These are phyloP conservation scores for Breviolum minutum DNA, from an alignment of 73 alveolate genomes.

Conservation along the genomic window DNA sequence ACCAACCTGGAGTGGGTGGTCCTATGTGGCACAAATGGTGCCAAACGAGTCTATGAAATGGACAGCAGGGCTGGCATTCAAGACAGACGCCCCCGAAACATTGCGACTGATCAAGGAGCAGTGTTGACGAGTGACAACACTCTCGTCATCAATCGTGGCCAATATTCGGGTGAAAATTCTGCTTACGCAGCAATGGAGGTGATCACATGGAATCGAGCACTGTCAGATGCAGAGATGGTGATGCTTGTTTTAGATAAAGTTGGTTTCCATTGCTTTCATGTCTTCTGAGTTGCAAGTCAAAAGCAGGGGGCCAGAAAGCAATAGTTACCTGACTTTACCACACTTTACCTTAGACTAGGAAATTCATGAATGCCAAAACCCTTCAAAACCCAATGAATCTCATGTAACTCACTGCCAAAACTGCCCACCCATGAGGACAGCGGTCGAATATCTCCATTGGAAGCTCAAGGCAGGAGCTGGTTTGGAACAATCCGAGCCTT, in stretches of 20 bases:
- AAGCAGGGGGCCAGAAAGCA: too few species aligned
- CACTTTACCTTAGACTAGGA: neutral
- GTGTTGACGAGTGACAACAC: neutral
- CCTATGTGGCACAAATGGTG: conserved; percentile 46
- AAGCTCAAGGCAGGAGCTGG: conserved; percentile 44
- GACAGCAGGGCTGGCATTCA: neutral
- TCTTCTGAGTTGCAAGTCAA: too few species aligned
- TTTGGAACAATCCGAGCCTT: conserved; percentile 30
- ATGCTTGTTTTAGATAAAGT: neutral
- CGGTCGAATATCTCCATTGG: conserved; percentile 51
- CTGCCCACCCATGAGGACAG: neutral
- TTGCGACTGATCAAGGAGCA: neutral
- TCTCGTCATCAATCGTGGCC: neutral
- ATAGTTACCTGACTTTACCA: neutral
- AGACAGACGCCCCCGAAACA: neutral
- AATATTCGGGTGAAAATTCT: neutral
- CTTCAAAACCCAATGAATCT: neutral
- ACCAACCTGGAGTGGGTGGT: conserved; percentile 44
- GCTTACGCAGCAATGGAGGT: conserved; percentile 58
- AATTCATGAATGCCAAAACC: neutral
- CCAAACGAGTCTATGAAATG: neutral
- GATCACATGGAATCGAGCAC: conserved; percentile 73
- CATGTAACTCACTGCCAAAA: neutral
- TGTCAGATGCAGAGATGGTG: conserved; percentile 51
- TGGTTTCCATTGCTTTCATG: neutral